Conservation (phyloP, 345 rosid genomes). For the Trapa incisa region DNA sequence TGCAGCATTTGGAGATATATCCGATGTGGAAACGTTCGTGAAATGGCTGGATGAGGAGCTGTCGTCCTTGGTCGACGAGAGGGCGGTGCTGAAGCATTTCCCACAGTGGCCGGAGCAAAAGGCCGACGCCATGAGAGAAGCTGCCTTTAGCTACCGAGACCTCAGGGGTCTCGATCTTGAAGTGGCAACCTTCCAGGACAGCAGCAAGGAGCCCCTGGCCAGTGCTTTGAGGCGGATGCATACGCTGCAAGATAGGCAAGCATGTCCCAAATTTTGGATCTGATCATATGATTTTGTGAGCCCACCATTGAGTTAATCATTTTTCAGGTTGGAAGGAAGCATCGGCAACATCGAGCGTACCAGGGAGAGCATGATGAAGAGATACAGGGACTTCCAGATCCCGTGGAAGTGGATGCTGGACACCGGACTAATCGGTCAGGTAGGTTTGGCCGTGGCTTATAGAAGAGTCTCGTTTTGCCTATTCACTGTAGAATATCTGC, state of each 20-base stretch:
- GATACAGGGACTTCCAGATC: constrained; percentile 70
- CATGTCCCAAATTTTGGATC: constrained; percentile 21
- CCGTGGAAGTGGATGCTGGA: constrained; percentile 95
- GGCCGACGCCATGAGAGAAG: constrained; percentile 81
- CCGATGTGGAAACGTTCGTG: constrained; percentile 64
- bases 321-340: constrained; percentile 68
- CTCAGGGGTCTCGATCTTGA: constrained; percentile 50
- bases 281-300: too few relatives aligned
- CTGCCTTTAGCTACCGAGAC: constrained; percentile 62
- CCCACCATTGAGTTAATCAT: background rate
- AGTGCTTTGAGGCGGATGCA: constrained; percentile 48
- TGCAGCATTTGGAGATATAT: constrained; percentile 43
- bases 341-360: constrained; percentile 44
- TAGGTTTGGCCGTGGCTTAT: constrained; percentile 16
- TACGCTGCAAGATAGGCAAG: constrained; percentile 94
- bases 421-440: constrained; percentile 76
- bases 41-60: constrained; percentile 78
- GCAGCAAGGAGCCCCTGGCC: constrained; percentile 38
- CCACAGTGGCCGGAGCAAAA: constrained; percentile 86
- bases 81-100: constrained; percentile 93
- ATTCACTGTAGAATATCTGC: too few relatives aligned
- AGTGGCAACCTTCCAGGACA: constrained; percentile 44
- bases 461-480: background rate
- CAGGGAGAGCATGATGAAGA: constrained; percentile 51
- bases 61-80: constrained; percentile 75